These are phyloP conservation scores for Brasenia schreberi DNA, from an alignment of 164 flowering plant genomes.

Conservation along the genomic window DNA sequence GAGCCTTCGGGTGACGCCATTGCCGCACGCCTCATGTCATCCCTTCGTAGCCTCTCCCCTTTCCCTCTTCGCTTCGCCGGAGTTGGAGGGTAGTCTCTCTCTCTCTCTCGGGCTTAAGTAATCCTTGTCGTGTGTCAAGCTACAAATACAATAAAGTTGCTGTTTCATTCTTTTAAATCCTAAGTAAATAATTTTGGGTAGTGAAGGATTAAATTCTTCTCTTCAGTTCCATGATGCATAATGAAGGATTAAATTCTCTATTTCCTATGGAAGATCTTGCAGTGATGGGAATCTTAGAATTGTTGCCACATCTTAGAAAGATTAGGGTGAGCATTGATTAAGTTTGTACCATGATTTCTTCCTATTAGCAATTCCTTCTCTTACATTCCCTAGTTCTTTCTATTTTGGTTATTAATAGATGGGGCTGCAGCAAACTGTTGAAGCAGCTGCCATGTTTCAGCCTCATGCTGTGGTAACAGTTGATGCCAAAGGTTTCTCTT, in stretches of 20 bases:
- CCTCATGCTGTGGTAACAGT: constrained; percentile 90
- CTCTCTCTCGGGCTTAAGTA: neutral
- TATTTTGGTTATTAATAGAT: constrained; percentile 27
- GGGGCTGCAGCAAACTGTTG: constrained; percentile 49
- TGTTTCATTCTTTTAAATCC: neutral
- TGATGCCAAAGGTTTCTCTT: constrained; percentile 91
- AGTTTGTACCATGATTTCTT: neutral
- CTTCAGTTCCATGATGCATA: constrained; percentile 62
- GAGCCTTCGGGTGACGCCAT: constrained; percentile 87
- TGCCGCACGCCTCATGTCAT: constrained; percentile 76
- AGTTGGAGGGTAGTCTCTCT: constrained; percentile 63
- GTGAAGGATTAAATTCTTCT: neutral
- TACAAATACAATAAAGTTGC: neutral
- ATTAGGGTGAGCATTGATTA: constrained; percentile 47
- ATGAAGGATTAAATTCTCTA: constrained; percentile 56
- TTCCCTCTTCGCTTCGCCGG: constrained; percentile 65
- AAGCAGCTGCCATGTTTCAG: constrained; percentile 52
- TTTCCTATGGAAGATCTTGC: constrained; percentile 88
- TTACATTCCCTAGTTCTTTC: neutral
- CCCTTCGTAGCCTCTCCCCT: constrained; percentile 62
- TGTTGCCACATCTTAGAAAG: constrained; percentile 66
- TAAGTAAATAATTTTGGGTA: neutral
- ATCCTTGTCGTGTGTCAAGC: neutral
- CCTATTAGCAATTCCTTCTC: neutral
- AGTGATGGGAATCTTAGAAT: constrained; percentile 96